These are phyloP conservation scores for Entelexis sorbosivorans DNA, from an alignment of 1,139 yeast species.

Conservation along the genomic window DNA sequence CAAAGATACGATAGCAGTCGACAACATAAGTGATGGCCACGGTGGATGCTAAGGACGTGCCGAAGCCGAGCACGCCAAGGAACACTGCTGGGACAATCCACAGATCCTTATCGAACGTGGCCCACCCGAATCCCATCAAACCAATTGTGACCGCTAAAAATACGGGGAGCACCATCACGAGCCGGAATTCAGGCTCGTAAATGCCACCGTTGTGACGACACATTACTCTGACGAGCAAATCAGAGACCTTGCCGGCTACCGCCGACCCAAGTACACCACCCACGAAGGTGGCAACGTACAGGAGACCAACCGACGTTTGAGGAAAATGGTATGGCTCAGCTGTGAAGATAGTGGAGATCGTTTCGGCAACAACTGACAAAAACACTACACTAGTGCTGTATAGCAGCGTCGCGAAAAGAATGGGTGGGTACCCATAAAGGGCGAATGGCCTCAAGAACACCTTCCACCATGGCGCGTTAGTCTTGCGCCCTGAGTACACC, in stretches of 20 bases:
- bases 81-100: slow-evolving; percentile 53
- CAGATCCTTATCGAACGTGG: slow-evolving; percentile 38
- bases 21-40: slow-evolving; percentile 52
- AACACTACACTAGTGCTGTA: slow-evolving; percentile 53
- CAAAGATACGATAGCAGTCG: slow-evolving; percentile 48
- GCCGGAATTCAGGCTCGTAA: slow-evolving; percentile 54
- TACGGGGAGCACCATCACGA: slow-evolving; percentile 45
- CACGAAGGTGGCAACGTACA: slow-evolving; percentile 47
- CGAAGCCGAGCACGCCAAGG: slow-evolving; percentile 48
- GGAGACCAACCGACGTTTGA: slow-evolving; percentile 44
- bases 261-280: slow-evolving; percentile 52
- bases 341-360: slow-evolving; percentile 42
- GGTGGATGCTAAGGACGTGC: slow-evolving; percentile 50
- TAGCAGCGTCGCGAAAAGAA: slow-evolving; percentile 43
- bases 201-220: slow-evolving; percentile 39
- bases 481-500: slow-evolving; percentile 38
- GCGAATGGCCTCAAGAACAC: slow-evolving; percentile 47
- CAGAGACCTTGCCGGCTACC: slow-evolving; percentile 44
- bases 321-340: slow-evolving; percentile 40
- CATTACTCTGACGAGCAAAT: slow-evolving; percentile 34
- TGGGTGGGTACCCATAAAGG: slow-evolving; percentile 42
- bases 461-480: slow-evolving; percentile 47
- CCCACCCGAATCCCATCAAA: slow-evolving; percentile 55
- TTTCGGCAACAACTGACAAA: slow-evolving; percentile 52
- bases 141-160: slow-evolving; percentile 42